A percentile compares a stretch with the other conserved stretches of the same genome.
phyloP scores from a whole-genome alignment of 2,329 filamentous ascomycete species.

The Colletotrichum liriopes region DNA sequence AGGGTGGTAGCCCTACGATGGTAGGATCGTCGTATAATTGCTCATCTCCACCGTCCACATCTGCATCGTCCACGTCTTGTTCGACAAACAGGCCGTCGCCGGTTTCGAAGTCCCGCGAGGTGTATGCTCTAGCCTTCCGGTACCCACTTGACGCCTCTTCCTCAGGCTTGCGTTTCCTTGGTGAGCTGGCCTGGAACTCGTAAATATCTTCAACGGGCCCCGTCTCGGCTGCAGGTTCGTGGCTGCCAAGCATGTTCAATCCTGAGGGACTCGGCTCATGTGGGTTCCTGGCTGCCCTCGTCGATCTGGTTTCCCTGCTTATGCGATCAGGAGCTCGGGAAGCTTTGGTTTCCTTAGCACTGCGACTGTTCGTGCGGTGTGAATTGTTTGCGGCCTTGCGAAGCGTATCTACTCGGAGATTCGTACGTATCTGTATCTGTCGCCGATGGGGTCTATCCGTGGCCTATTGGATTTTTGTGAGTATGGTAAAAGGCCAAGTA shows the following conservation, averaged over 20 bases:
- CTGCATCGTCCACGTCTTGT: neutral
- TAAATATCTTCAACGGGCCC: neutral
- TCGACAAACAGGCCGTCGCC: slow-evolving; percentile 9
- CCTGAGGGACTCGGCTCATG: neutral
- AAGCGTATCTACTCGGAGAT: neutral
- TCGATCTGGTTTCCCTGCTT: neutral
- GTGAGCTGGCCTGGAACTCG: neutral
- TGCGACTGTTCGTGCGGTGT: neutral
- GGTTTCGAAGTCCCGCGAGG: neutral
- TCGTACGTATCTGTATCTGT: neutral
- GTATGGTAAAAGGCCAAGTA: neutral
- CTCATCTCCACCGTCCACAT: neutral
- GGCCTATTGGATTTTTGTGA: neutral
- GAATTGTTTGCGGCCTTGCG: slow-evolving; percentile 7
- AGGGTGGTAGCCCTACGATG: slow-evolving; percentile 6
- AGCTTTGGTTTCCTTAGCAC: neutral
- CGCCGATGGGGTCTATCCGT: neutral
- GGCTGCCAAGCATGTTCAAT: too few species aligned
- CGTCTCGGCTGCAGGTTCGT: neutral
- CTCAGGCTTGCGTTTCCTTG: neutral
- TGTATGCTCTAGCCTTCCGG: neutral
- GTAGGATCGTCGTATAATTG: slow-evolving; percentile 34
- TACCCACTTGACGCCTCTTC: neutral
- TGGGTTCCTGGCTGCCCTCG: neutral
- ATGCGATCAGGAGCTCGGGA: neutral